These are phyloP conservation scores for Petrea volubilis DNA, from an alignment of 257 asterid genomes.

Conservation along the genomic window DNA sequence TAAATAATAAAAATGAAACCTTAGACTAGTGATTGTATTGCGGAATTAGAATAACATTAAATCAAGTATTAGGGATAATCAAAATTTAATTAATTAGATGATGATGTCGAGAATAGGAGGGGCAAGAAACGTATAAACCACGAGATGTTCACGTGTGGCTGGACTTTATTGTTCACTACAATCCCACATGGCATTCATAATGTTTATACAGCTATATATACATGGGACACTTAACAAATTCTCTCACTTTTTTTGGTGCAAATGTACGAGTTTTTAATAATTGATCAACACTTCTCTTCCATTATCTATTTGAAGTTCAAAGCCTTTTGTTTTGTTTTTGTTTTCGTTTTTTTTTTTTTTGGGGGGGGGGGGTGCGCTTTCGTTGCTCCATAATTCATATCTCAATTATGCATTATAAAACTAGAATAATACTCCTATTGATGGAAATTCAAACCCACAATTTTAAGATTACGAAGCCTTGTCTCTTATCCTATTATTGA, in stretches of 20 bases:
- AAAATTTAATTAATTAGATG: constrained; percentile 11
- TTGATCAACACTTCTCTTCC: constrained; percentile 18
- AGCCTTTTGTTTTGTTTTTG: too few species aligned
- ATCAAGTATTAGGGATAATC: not conserved
- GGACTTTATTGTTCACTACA: constrained; percentile 41
- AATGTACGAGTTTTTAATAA: too few species aligned
- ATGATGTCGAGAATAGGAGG: constrained; percentile 32
- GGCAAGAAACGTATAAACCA: constrained; percentile 34
- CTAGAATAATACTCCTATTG: too few species aligned
- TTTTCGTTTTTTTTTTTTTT: too few species aligned
- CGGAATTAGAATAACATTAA: not conserved
- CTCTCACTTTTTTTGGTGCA: too few species aligned
- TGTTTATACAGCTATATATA: constrained; percentile 1
- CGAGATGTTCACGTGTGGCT: constrained; percentile 72
- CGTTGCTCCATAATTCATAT: too few species aligned
- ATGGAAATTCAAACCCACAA: too few species aligned
- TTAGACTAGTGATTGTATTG: not conserved
- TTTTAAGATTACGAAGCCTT: too few species aligned
- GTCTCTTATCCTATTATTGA: too few species aligned
- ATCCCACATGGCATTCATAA: constrained; percentile 18
- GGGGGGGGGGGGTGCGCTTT: too few species aligned
- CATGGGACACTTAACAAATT: constrained; percentile 42
- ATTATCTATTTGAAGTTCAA: not conserved
- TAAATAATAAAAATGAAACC: not conserved
- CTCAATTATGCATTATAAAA: too few species aligned